A percentile compares a stretch with the other conserved stretches of the same genome.
These are phyloP conservation scores for Apium graveolens DNA, from an alignment of 129 eudicot genomes.

Conservation along the genomic window DNA sequence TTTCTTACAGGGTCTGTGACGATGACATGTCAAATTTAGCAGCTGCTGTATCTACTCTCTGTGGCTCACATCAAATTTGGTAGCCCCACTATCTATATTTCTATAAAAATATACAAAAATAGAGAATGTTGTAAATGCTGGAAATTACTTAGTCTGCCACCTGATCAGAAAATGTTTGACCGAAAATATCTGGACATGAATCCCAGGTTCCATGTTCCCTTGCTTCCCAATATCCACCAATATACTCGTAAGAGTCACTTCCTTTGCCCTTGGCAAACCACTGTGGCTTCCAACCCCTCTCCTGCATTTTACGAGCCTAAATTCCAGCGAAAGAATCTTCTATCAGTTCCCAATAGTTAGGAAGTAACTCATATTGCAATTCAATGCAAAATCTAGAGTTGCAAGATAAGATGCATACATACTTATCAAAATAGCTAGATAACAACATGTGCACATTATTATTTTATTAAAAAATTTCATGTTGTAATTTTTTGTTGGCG, in stretches of 20 bases:
- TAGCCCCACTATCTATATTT: slow-evolving; percentile 5
- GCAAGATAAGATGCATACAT: neutral
- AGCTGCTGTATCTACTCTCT: slow-evolving; percentile 1
- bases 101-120: neutral
- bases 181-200: slow-evolving; percentile 85
- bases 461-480: neutral
- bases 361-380: neutral
- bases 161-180: slow-evolving; percentile 62
- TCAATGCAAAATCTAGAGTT: neutral
- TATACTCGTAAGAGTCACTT: slow-evolving; percentile 50
- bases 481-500: neutral
- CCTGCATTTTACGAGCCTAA: slow-evolving; percentile 97
- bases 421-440: neutral
- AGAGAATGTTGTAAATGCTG: neutral
- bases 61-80: neutral
- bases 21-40: neutral
- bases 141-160: slow-evolving; percentile 33
- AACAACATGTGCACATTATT: neutral
- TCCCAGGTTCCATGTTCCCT: slow-evolving; percentile 75
- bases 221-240: slow-evolving; percentile 99
- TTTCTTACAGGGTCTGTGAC: slow-evolving; percentile 5
- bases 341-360: neutral
- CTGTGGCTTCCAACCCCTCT: slow-evolving; percentile 88
- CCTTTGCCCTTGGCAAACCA: slow-evolving; percentile 84
- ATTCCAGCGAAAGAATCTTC: neutral